Conservation (phyloP, 305 asterid genomes). For the Monarda citriodora region DNA sequence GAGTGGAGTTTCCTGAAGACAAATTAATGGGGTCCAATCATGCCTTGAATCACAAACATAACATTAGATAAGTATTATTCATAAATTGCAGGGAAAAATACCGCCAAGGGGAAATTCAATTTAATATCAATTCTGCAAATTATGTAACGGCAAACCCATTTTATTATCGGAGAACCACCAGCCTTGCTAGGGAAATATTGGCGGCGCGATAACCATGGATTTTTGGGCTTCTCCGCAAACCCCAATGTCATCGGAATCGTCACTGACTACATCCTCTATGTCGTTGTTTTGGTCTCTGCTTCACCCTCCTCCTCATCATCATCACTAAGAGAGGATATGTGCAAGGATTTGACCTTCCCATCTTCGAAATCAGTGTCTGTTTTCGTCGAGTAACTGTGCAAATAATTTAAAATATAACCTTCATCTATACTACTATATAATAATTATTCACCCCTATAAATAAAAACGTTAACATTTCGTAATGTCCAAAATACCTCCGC, state of each 20-base stretch:
- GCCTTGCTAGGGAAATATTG: slow-evolving; percentile 96
- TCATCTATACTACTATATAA: too few relatives aligned
- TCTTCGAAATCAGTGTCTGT: slow-evolving; percentile 30
- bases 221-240: slow-evolving; percentile 64
- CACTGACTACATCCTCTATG: slow-evolving; percentile 41
- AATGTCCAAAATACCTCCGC: too few relatives aligned
- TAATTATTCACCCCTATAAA: too few relatives aligned
- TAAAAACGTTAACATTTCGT: too few relatives aligned
- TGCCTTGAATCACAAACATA: slow-evolving; percentile 43
- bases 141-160: neutral
- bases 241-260: slow-evolving; percentile 82
- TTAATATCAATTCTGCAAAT: neutral
- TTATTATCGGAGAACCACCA: slow-evolving; percentile 90
- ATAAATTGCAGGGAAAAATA: too few relatives aligned
- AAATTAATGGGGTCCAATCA: slow-evolving; percentile 87
- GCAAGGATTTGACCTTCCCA: slow-evolving; percentile 35
- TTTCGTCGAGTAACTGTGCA: slow-evolving; percentile 1
- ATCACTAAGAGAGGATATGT: slow-evolving; percentile 51
- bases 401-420: too few relatives aligned
- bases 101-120: too few relatives aligned
- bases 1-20: slow-evolving; percentile 55
- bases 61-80: neutral
- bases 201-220: slow-evolving; percentile 61
- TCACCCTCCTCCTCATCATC: slow-evolving; percentile 38
- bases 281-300: slow-evolving; percentile 35